Percentiles rank a stretch among this genome's conserved stretches.
Evolutionary conservation across 768 basidiomycete species (phyloP).

Genomic region (Tricholoma hemisulphureum): DNA sequence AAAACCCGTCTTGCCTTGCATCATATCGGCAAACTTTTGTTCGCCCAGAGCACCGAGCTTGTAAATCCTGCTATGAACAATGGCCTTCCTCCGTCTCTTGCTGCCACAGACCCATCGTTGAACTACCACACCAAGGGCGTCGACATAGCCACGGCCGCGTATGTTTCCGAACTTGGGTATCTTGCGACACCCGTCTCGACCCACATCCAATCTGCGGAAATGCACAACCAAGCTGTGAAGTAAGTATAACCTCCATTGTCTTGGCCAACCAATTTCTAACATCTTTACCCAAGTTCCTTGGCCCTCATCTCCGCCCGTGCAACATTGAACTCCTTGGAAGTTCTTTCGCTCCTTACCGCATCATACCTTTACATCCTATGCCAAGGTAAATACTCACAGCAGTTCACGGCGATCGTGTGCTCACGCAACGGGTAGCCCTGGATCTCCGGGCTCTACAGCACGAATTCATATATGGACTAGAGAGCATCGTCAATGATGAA

Average conservation of each 20-base stretch:
- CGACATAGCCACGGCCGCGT: constrained; percentile 81
- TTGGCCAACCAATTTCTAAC: not conserved
- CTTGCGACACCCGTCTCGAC: constrained; percentile 77
- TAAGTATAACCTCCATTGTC: constrained; percentile 32
- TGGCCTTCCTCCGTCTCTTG: constrained; percentile 72
- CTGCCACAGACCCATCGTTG: constrained; percentile 70
- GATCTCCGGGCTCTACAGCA: constrained; percentile 74
- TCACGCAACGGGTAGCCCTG: constrained; percentile 44
- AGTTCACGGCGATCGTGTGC: not conserved
- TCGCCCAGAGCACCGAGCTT: constrained; percentile 71
- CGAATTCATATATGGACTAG: constrained; percentile 52
- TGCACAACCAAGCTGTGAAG: constrained; percentile 87
- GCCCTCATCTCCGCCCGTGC: constrained; percentile 76
- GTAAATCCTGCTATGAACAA: constrained; percentile 80
- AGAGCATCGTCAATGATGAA: constrained; percentile 48
- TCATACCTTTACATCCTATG: constrained; percentile 72
- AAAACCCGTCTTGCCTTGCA: constrained; percentile 73
- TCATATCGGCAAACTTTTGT: constrained; percentile 70
- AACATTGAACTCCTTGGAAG: constrained; percentile 67
- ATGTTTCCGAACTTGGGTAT: constrained; percentile 75
- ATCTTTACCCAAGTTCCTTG: constrained; percentile 37
- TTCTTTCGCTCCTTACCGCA: constrained; percentile 65
- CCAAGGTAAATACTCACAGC: constrained; percentile 43
- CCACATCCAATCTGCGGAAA: constrained; percentile 80
- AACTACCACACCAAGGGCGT: constrained; percentile 79